Evolutionary conservation across 768 basidiomycete species (phyloP), one percentile per base, ranked within the genome.

Genomic region (Kwoniella bestiolae): DNA sequence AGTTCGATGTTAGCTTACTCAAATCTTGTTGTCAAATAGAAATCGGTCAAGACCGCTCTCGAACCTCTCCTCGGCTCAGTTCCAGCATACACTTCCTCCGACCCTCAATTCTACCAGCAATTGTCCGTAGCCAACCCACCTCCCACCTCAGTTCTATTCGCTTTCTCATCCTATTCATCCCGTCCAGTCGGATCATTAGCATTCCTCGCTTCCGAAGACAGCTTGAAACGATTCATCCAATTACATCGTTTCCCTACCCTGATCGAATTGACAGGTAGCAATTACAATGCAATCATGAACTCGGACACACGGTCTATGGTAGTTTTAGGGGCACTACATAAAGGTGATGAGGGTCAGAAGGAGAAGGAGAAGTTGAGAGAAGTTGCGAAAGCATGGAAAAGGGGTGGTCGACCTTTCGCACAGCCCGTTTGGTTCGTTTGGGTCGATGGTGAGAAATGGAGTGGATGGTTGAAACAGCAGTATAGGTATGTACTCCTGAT

Each of bases 361-460:
- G 85, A 89, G 5, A 79, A 83, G 26, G 82, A 83, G 58, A 83
- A 83, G 56, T 77, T 89, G 14, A 82, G 72, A 28, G 85, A 86
- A 67, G 83, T 89, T 5, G 88, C 85, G 1, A 83, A 81, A 71
- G 86, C 81, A 11, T 93, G 88, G 92, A 85, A 85, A 65, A 72
- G 82, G 57, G 80, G 79, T 41, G 83, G 84, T 34, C 83, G 82
- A 26, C 60, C 67, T 57, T 74, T 71, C 45, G 53, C 66, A 66
- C 46, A 78, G 58, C 65, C 82, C 41, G 89, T 95, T 0, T 86
- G 94, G 53, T 96, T 94, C 81, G 85, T 89, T 8, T 93, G 90
- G 89, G 93, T 96, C 87, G 92, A 99, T 75, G 86, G 84, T 2
- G 87, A 87, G 26, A 86, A 85, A 80, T 97, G 95, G 94, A 84